These are phyloP conservation scores for Melastoma malabathricum DNA, from an alignment of 345 rosid species.

Conservation along the genomic window DNA sequence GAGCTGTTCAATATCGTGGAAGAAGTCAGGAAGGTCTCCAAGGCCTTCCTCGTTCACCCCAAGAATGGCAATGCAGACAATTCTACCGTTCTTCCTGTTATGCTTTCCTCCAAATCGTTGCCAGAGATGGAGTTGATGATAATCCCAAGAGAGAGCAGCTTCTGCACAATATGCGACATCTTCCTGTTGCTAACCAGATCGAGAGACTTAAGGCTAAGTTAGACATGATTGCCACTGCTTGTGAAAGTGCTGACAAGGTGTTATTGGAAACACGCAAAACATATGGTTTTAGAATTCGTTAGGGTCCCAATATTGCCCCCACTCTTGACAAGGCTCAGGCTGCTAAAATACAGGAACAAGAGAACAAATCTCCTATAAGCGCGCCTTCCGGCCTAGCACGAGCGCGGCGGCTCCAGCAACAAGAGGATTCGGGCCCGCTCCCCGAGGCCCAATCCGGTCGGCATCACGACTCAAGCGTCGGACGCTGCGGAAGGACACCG, in stretches of 20 bases:
- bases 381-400: too few species aligned
- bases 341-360: constrained; percentile 83
- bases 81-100: constrained; percentile 75
- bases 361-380: too few species aligned
- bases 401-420: too few species aligned
- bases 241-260: constrained; percentile 83
- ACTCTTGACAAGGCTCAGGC: constrained; percentile 79
- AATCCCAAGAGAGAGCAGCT: constrained; percentile 73
- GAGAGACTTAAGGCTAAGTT: constrained; percentile 76
- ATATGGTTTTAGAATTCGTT: constrained; percentile 63
- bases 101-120: constrained; percentile 82
- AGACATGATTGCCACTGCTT: constrained; percentile 80
- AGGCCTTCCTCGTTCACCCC: constrained; percentile 74
- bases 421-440: too few species aligned
- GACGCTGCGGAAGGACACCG: too few species aligned
- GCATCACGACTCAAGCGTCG: background rate
- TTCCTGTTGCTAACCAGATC: constrained; percentile 58
- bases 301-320: constrained; percentile 71
- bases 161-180: constrained; percentile 73
- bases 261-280: constrained; percentile 82
- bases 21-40: constrained; percentile 66
- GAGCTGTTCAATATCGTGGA: constrained; percentile 89
- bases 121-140: constrained; percentile 94
- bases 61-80: constrained; percentile 81
- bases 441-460: background rate